Base-by-base conservation (phyloP, 78 protist genomes). In the Dictyostelium capitatum region DNA sequence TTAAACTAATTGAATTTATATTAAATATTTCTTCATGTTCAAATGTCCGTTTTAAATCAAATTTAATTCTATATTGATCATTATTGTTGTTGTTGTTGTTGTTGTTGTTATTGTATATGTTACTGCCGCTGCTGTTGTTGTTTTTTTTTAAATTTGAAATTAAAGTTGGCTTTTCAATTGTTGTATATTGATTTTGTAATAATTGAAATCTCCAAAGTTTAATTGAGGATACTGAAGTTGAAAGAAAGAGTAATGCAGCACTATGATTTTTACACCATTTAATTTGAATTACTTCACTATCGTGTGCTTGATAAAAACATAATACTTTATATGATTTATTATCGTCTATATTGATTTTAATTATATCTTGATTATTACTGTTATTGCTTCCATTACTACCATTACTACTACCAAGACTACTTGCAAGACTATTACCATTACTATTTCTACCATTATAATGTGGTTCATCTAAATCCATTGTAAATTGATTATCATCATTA, bases 1-100 rank as follows among this genome's bases (percentile, higher is more conserved):
- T 87, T 37, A 87, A 56, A 87, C 93, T 87, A 8, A 87, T 75
- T 3, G 93, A 87, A 47, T 87, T 87, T 19, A 87, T 32, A 62
- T 87, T 87, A 56, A 87, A 87, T 4, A 87, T 87, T n/a, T 87
- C 93, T 77, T 77, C 84, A 46, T 87, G 83, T 87, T 87, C 85
- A 65, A 79, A 79, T 56, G 53, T 30, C 59, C 70, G 25, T 54
- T 79, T 79, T 54, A 79, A 54, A 54, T 54, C 37, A 54, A 79
- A 54, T 37, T 79, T 77, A 9, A 77, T 77, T 77, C 82, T 77
- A 50, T 50, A 37, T 28, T 77, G 50, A 20, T 20, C 43, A 46
- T 72, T n/a, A 41, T 15, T 72, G n/a, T 77, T n/a, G n/a, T 17
- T 72, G 12, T 72, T 72, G 12, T 72, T 46, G 23, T 72, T 72